Conservation (phyloP, 352 stramenopile genomes). For the Pythium sp. region DNA sequence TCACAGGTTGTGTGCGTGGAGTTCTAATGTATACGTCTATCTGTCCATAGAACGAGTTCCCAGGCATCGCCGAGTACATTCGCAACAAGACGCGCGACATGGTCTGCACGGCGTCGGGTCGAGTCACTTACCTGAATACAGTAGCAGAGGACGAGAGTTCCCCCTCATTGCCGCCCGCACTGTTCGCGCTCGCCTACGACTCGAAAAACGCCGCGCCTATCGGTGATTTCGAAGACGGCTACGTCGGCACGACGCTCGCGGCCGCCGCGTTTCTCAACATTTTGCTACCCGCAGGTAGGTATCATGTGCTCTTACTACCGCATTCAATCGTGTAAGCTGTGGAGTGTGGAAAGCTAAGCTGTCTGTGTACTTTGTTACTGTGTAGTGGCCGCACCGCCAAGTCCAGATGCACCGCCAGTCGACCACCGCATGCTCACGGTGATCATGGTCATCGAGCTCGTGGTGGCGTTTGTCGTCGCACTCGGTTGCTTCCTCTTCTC, state of each 20-base stretch:
- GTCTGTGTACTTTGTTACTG: not conserved
- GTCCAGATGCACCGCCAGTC: conserved; percentile 70
- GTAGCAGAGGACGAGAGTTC: not conserved
- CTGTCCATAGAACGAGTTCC: conserved; percentile 60
- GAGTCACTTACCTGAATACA: not conserved
- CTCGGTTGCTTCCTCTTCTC: conserved; percentile 84
- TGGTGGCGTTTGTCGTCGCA: conserved; percentile 79
- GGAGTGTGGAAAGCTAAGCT: not conserved
- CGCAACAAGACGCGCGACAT: conserved; percentile 77
- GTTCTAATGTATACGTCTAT: not conserved
- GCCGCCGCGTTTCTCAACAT: conserved; percentile 71
- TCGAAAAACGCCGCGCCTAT: conserved; percentile 36
- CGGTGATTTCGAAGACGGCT: conserved; percentile 46
- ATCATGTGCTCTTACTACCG: not conserved
- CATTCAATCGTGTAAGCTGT: not conserved
- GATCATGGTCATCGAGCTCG: conserved; percentile 85
- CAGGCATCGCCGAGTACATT: conserved; percentile 63
- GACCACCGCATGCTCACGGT: conserved; percentile 80
- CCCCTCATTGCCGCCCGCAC: not conserved
- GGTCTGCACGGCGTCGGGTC: conserved; percentile 35
- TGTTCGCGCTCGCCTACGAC: conserved; percentile 43
- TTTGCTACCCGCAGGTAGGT: conserved; percentile 71
- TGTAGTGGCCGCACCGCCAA: conserved; percentile 58
- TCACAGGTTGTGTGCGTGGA: not conserved
- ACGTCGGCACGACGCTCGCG: conserved; percentile 55